phyloP scores from a whole-genome alignment of 108 stramenopile genomes.

The Fragilariopsis cylindrus region DNA sequence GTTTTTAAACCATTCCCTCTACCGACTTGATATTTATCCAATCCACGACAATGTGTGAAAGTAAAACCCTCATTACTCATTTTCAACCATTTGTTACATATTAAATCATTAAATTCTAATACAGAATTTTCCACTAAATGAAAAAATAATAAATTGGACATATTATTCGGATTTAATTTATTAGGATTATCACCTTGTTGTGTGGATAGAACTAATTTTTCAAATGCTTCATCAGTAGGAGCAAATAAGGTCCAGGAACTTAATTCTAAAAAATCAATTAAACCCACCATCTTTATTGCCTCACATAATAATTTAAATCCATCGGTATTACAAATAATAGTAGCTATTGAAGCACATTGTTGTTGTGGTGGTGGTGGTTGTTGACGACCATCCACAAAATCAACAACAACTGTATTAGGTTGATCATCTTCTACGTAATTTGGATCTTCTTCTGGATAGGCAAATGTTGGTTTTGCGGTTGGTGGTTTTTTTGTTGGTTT shows the following conservation, averaged over 20 bases:
- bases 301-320: slow-evolving; percentile 10
- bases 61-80: slow-evolving; percentile 3
- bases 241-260: slow-evolving; percentile 14
- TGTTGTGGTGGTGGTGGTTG: background rate
- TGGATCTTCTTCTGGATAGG: background rate
- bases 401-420: background rate
- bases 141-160: slow-evolving; percentile 17
- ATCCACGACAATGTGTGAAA: slow-evolving; percentile 5
- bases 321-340: background rate
- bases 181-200: background rate
- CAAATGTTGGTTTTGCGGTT: background rate
- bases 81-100: background rate
- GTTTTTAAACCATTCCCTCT: slow-evolving; percentile 1
- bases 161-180: background rate
- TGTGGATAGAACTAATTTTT: background rate
- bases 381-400: background rate
- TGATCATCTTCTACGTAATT: background rate
- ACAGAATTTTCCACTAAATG: background rate
- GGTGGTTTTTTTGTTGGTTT: background rate
- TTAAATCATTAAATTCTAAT: background rate
- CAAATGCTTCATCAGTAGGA: slow-evolving; percentile 13
- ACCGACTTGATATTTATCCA: slow-evolving; percentile 9
- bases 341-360: background rate
- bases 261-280: background rate
- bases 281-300: background rate